Evolutionary conservation across 768 basidiomycete species (phyloP).

Genomic region (Mycena indigotica): DNA sequence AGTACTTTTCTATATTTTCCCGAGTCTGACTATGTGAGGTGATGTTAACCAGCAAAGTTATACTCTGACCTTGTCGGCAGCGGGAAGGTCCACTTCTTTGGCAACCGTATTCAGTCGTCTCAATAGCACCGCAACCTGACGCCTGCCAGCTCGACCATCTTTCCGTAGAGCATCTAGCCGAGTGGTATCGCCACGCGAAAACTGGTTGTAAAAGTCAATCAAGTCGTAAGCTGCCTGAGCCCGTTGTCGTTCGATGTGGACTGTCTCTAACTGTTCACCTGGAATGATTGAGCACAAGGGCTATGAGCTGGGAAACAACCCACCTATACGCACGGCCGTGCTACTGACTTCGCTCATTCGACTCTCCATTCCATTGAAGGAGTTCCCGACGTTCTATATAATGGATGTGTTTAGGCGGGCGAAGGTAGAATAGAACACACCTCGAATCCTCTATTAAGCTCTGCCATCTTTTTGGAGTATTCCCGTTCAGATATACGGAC

Average conservation of each 20-base stretch:
- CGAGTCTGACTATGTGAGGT: constrained; percentile 60
- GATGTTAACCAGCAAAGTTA: background rate
- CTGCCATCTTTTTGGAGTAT: constrained; percentile 92
- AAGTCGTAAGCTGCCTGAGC: constrained; percentile 94
- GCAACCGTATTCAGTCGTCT: constrained; percentile 85
- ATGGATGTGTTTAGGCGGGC: background rate
- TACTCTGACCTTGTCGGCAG: constrained; percentile 69
- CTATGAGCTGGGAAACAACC: constrained; percentile 22
- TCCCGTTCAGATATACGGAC: constrained; percentile 88
- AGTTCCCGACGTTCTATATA: constrained; percentile 77
- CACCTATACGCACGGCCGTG: constrained; percentile 92
- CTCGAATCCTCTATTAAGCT: constrained; percentile 92
- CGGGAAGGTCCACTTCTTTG: constrained; percentile 89
- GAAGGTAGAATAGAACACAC: constrained; percentile 43
- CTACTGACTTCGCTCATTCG: constrained; percentile 92
- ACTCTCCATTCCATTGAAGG: constrained; percentile 87
- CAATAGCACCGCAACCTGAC: constrained; percentile 84
- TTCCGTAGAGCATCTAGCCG: constrained; percentile 77
- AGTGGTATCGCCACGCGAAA: constrained; percentile 78
- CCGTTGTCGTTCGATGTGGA: constrained; percentile 88
- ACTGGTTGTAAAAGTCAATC: constrained; percentile 92
- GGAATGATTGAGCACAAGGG: constrained; percentile 9
- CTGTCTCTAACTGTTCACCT: constrained; percentile 96
- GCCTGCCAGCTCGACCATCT: constrained; percentile 86
- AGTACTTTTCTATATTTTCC: constrained; percentile 93